A percentile compares a stretch with the other conserved stretches of the same genome.
Conservation (phyloP, 2,329 filamentous ascomycete species). For the Dactylonectria macrodidyma region DNA sequence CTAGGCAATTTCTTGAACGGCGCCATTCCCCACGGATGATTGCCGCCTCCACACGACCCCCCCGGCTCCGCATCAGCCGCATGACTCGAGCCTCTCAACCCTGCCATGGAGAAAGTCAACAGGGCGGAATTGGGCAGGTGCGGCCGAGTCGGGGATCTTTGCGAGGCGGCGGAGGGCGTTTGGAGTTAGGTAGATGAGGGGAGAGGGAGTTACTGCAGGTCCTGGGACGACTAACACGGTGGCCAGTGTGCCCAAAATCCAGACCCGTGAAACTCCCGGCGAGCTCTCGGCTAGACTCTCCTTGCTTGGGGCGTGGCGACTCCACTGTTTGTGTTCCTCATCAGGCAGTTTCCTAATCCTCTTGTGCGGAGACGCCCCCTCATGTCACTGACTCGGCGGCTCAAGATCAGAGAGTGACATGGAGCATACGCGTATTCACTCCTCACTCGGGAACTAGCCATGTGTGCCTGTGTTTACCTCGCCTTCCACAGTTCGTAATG, state of each 20-base stretch:
- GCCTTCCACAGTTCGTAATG: neutral
- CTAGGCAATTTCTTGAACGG: slow-evolving; percentile 1
- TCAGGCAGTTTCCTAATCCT: neutral
- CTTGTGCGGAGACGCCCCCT: neutral
- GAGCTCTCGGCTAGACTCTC: neutral
- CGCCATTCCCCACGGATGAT: neutral
- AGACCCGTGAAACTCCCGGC: neutral
- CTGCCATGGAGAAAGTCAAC: neutral
- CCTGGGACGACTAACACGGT: neutral
- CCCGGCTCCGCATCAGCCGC: slow-evolving; percentile 1
- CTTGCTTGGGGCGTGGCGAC: neutral
- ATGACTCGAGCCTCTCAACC: slow-evolving; percentile 19
- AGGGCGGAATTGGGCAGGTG: slow-evolving; percentile 20
- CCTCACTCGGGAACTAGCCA: neutral
- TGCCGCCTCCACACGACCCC: neutral
- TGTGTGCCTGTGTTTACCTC: neutral
- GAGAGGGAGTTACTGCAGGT: neutral
- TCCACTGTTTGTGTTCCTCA: neutral
- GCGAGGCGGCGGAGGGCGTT: slow-evolving; percentile 16
- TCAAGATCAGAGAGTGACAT: neutral
- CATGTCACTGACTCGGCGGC: neutral
- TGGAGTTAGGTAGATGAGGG: neutral
- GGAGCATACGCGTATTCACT: neutral
- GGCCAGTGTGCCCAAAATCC: neutral
- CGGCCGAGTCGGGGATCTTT: slow-evolving; percentile 17